Evolutionary conservation across 2,329 filamentous ascomycete genomes (phyloP), one percentile per base, ranked within the genome.

Genomic region (Fusarium tanahbumbuense): DNA sequence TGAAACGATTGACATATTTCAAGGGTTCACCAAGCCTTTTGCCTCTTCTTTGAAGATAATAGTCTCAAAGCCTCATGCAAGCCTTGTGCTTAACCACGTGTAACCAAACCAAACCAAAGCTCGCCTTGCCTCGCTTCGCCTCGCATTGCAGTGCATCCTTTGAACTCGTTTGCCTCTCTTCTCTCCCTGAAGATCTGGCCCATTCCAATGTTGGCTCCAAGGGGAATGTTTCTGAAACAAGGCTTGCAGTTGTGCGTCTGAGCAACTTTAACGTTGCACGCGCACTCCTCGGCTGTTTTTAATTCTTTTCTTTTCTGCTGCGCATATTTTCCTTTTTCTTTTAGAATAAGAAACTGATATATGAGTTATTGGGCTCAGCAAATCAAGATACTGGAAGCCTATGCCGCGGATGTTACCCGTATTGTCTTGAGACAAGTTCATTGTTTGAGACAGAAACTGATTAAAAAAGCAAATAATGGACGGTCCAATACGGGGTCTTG

Each of bases 141-240:
- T 46, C 18, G 28, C 52, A 7, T 44, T 28, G 28, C 52, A 7
- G 37, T 28, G 2, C 1, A 28, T 28, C 30, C 18, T 32, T 22
- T 32, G 10, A 23, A 20, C 40, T 18, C 12, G 25, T 10, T 42
- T 37, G 50, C 55, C 37, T 50, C 20, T 50, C 18, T 42, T 42
- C 15, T 40, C 64, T 60, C 68, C 68, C 68, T 71, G 22, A 15
- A 55, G 22, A 28, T 68, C 64, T 48, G 11, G 37, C 32, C 50
- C 68, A 72, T 71, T 71, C 68, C 68, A 68, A 18, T 6, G 8
- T 23, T n/a, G 32, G 34, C 64, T 47, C 27, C 16, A 23, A 45
- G 8, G 46, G 68, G 64, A 71, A 70, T 57, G 55, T 23, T 49
- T 65, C 48, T 68, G 67, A 71, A 71, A 71, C 67, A 68, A 42